phyloP scores from a whole-genome alignment of 768 basidiomycete species.

The Leccinum rimulosum region DNA sequence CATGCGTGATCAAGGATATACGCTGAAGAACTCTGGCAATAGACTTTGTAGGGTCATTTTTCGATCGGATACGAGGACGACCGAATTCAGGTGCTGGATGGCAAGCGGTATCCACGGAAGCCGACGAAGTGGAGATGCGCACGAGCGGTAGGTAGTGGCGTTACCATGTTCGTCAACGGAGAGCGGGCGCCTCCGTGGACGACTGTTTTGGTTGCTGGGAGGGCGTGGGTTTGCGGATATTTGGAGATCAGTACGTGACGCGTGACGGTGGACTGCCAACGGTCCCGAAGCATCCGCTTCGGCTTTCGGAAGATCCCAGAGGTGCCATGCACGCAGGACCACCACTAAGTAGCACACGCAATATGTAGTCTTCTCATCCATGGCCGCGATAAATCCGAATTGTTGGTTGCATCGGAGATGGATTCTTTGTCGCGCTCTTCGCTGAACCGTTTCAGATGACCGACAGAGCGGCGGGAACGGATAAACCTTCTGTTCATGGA shows the following conservation, averaged over 20 bases:
- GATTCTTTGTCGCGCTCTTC: too few relatives aligned
- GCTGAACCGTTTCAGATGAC: too few relatives aligned
- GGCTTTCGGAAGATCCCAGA: not conserved
- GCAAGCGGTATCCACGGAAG: conserved; percentile 73
- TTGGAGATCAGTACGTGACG: not conserved
- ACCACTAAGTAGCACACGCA: not conserved
- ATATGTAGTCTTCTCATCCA: not conserved
- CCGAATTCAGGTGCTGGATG: conserved; percentile 61
- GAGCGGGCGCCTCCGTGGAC: not conserved
- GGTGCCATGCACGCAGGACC: not conserved
- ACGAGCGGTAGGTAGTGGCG: conserved; percentile 10
- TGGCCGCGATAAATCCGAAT: not conserved
- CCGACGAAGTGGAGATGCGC: conserved; percentile 62
- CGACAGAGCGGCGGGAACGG: too few relatives aligned
- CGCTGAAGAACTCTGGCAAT: not conserved
- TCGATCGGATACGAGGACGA: conserved; percentile 50
- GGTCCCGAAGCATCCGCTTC: not conserved
- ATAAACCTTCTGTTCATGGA: too few relatives aligned
- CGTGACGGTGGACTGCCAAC: too few relatives aligned
- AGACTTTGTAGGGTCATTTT: conserved; percentile 43
- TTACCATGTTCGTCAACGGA: not conserved
- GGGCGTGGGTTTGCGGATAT: not conserved
- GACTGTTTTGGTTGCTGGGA: not conserved
- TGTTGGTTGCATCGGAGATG: not conserved
- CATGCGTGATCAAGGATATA: not conserved